Percentiles rank a stretch among this genome's conserved stretches.
Conservation (phyloP, 2,329 filamentous ascomycete species). For the Calonectria crousiana region DNA sequence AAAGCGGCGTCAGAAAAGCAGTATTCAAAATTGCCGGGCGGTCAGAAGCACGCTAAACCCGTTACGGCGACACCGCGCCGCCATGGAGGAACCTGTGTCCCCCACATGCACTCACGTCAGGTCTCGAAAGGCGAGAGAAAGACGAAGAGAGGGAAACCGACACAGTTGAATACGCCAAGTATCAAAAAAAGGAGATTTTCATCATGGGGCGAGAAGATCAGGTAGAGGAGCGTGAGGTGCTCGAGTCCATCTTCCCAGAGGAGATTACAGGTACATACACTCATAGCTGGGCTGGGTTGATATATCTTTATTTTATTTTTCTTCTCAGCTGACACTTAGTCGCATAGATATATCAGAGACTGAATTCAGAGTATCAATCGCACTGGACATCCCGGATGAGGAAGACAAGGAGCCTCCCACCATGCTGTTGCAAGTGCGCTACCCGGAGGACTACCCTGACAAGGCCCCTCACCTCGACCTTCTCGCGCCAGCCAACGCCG, state of each 20-base stretch:
- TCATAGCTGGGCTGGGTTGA: not conserved
- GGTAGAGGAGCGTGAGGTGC: slow-evolving; percentile 94
- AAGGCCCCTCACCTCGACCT: slow-evolving; percentile 86
- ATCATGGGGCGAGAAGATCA: slow-evolving; percentile 86
- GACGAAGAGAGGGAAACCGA: slow-evolving; percentile 7
- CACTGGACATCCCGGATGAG: slow-evolving; percentile 81
- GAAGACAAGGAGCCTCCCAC: slow-evolving; percentile 75
- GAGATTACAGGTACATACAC: slow-evolving; percentile 85
- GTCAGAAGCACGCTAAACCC: slow-evolving; percentile 46
- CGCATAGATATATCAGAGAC: slow-evolving; percentile 85
- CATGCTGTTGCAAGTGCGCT: slow-evolving; percentile 86
- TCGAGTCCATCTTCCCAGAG: slow-evolving; percentile 97
- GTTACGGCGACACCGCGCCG: slow-evolving; percentile 45
- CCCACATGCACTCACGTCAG: slow-evolving; percentile 40
- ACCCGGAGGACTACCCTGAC: slow-evolving; percentile 92
- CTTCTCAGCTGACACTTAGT: slow-evolving; percentile 28
- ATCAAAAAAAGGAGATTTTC: slow-evolving; percentile 7
- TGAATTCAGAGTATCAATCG: slow-evolving; percentile 87
- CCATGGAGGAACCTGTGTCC: slow-evolving; percentile 35
- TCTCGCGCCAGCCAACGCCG: slow-evolving; percentile 76
- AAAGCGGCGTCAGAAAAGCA: not conserved
- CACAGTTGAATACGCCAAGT: not conserved
- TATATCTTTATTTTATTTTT: not conserved
- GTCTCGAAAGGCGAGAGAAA: slow-evolving; percentile 25
- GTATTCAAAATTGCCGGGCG: slow-evolving; percentile 50